These are phyloP conservation scores for Candida pseudofarinosa DNA, from an alignment of 805 yeast species.

Conservation along the genomic window DNA sequence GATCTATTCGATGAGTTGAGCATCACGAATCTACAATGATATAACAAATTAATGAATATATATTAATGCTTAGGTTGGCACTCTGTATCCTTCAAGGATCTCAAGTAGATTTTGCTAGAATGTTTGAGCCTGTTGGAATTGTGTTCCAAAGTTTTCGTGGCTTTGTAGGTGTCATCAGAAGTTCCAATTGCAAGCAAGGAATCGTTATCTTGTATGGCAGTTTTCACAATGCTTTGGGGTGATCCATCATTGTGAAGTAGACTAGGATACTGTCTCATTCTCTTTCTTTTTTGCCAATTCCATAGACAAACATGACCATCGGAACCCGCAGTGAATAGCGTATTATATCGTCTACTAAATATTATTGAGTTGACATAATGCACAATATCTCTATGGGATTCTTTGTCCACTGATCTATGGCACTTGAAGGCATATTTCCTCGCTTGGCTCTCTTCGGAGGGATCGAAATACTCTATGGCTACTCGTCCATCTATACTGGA, in stretches of 20 bases:
- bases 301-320: constrained; percentile 50
- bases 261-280: constrained; percentile 40
- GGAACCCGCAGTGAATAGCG: constrained; percentile 50
- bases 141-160: constrained; percentile 7
- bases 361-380: constrained; percentile 49
- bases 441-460: constrained; percentile 37
- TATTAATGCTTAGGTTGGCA: not conserved
- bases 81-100: constrained; percentile 2
- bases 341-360: constrained; percentile 33
- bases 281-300: constrained; percentile 44
- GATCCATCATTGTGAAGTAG: constrained; percentile 12
- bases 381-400: constrained; percentile 45
- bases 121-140: constrained; percentile 8
- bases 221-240: constrained; percentile 21
- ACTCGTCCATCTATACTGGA: constrained; percentile 82
- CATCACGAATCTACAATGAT: no score
- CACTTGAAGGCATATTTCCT: constrained; percentile 76
- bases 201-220: constrained; percentile 15
- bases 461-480: constrained; percentile 64
- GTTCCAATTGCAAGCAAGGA: constrained; percentile 32
- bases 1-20: no score
- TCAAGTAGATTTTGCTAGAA: constrained; percentile 18
- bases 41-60: no score
- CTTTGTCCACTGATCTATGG: constrained; percentile 48
- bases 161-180: constrained; percentile 42